Percentiles rank a stretch among this genome's conserved stretches.
Evolutionary conservation across 352 stramenopile species (phyloP).

Genomic region (Thalassiosira allenii): DNA sequence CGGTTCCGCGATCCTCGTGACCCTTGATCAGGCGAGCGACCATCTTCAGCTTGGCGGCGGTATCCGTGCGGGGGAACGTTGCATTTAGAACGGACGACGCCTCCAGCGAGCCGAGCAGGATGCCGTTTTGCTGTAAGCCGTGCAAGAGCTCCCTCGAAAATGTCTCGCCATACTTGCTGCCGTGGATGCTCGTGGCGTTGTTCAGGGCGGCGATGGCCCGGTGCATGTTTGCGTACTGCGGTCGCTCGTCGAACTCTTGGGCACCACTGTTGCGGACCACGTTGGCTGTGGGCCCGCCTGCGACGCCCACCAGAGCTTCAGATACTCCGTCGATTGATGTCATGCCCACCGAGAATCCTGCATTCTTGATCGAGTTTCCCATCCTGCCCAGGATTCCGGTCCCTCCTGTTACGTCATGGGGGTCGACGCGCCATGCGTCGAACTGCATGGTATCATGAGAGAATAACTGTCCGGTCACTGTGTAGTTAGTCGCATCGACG

Average conservation of each 20-base stretch:
- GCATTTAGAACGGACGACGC: slow-evolving; percentile 23
- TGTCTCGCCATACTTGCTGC: slow-evolving; percentile 63
- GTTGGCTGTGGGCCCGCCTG: slow-evolving; percentile 29
- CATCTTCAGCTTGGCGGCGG: slow-evolving; percentile 62
- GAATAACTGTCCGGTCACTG: slow-evolving; percentile 66
- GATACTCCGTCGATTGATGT: slow-evolving; percentile 53
- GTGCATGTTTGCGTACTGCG: slow-evolving; percentile 43
- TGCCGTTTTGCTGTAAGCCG: slow-evolving; percentile 28
- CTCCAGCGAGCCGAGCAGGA: slow-evolving; percentile 37
- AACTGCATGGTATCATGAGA: slow-evolving; percentile 72
- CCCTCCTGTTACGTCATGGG: slow-evolving; percentile 40
- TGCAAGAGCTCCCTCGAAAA: slow-evolving; percentile 54
- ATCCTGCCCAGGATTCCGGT: slow-evolving; percentile 82
- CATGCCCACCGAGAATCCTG: slow-evolving; percentile 45
- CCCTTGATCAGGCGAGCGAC: slow-evolving; percentile 72
- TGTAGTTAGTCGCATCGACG: slow-evolving; percentile 62
- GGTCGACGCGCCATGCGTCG: slow-evolving; percentile 61
- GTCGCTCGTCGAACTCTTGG: slow-evolving; percentile 43
- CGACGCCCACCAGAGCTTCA: slow-evolving; percentile 41
- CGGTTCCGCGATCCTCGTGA: slow-evolving; percentile 30
- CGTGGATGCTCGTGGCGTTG: slow-evolving; percentile 52
- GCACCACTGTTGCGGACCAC: slow-evolving; percentile 54
- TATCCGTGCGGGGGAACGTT: slow-evolving; percentile 51
- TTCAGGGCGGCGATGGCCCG: slow-evolving; percentile 51
- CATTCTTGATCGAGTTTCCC: slow-evolving; percentile 54